Evolutionary conservation across 352 stramenopile genomes (phyloP).

Genomic region (Pythium periplocum): DNA sequence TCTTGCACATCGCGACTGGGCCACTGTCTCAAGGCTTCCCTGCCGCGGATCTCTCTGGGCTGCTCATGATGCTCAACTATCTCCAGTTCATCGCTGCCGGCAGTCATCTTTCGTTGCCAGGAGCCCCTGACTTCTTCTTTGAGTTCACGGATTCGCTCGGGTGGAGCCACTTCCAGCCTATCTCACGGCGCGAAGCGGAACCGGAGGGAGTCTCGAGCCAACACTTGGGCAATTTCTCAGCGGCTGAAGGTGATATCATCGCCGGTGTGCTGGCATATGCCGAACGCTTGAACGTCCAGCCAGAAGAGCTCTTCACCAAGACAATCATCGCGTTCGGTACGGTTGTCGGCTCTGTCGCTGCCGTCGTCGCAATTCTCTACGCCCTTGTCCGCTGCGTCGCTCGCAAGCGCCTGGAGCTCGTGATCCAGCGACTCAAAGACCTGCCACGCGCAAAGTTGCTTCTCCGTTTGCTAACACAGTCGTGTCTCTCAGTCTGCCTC

Average conservation of each 20-base stretch:
- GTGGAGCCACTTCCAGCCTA: constrained; percentile 49
- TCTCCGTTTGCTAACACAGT: constrained; percentile 58
- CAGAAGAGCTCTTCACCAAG: constrained; percentile 67
- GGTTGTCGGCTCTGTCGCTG: constrained; percentile 51
- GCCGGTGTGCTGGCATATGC: constrained; percentile 65
- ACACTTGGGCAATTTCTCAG: constrained; percentile 33
- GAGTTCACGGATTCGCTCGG: constrained; percentile 68
- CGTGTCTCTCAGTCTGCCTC: constrained; percentile 66
- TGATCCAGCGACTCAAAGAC: constrained; percentile 59
- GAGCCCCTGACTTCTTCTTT: constrained; percentile 52
- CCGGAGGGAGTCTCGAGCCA: constrained; percentile 21
- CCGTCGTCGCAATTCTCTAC: constrained; percentile 53
- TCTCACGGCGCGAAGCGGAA: constrained; percentile 8
- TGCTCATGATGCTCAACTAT: constrained; percentile 67
- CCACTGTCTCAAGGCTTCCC: constrained; percentile 16
- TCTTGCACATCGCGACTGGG: constrained; percentile 16
- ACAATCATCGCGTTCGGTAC: constrained; percentile 60
- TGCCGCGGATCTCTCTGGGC: constrained; percentile 37
- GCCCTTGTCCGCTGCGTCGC: constrained; percentile 40
- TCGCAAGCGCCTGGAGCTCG: constrained; percentile 37
- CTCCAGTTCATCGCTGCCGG: constrained; percentile 64
- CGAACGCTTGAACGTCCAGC: constrained; percentile 53
- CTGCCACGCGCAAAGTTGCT: constrained; percentile 65
- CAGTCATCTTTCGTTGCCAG: constrained; percentile 57
- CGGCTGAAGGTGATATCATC: constrained; percentile 70